Evolutionary conservation across 495 filamentous ascomycete species (phyloP).

Genomic region (Penicillium ochrochloron): DNA sequence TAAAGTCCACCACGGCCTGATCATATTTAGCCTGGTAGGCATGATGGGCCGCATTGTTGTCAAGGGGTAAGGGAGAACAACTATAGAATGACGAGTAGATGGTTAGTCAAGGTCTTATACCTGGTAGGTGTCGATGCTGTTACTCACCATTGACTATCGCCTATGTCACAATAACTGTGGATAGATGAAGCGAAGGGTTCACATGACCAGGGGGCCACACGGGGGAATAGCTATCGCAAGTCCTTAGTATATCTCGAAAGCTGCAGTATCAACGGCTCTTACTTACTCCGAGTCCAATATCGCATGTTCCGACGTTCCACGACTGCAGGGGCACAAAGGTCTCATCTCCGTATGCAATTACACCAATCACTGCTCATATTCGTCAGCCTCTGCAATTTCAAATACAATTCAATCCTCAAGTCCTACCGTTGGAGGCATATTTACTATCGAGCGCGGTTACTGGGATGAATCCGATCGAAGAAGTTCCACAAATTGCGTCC

Average conservation of each 20-base stretch:
- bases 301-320: slow-evolving; percentile 32
- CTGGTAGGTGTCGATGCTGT: slow-evolving; percentile 6
- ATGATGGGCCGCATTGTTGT: slow-evolving; percentile 28
- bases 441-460: slow-evolving; percentile 12
- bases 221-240: slow-evolving; percentile 16
- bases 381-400: not conserved
- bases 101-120: not conserved
- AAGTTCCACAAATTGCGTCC: slow-evolving; percentile 28
- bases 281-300: slow-evolving; percentile 30
- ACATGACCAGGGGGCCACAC: slow-evolving; percentile 24
- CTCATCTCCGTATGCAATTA: slow-evolving; percentile 30
- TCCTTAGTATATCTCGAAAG: not conserved
- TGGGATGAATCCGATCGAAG: slow-evolving; percentile 11
- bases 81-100: not conserved
- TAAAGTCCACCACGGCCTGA: slow-evolving; percentile 32
- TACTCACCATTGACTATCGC: slow-evolving; percentile 20
- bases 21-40: slow-evolving; percentile 26
- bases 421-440: slow-evolving; percentile 23
- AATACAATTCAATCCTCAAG: not conserved
- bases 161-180: slow-evolving; percentile 29
- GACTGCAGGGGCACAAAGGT: slow-evolving; percentile 26
- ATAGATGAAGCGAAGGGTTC: slow-evolving; percentile 25
- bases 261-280: not conserved
- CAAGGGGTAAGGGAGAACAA: slow-evolving; percentile 4
- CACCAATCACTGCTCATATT: slow-evolving; percentile 22